phyloP scores from a whole-genome alignment of 2,329 filamentous ascomycete genomes.

The Colletotrichum musicola region DNA sequence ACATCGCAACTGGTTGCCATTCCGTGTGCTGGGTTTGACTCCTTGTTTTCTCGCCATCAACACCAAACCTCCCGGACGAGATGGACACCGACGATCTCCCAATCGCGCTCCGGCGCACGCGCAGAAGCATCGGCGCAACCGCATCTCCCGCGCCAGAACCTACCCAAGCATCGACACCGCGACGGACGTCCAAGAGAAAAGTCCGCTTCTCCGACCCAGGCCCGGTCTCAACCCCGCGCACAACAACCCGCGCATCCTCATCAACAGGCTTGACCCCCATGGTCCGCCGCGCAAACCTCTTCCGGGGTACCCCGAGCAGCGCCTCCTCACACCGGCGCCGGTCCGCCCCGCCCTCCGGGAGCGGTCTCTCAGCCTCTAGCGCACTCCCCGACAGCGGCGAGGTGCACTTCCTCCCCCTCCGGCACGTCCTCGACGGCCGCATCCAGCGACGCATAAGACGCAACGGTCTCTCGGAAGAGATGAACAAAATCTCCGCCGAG shows the following conservation, averaged over 20 bases:
- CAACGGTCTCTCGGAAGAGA: conserved; percentile 69
- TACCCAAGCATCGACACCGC: conserved; percentile 40
- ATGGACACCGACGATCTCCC: conserved; percentile 61
- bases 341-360: conserved; percentile 54
- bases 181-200: conserved; percentile 54
- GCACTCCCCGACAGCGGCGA: conserved; percentile 48
- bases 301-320: conserved; percentile 45
- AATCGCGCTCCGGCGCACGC: conserved; percentile 67
- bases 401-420: conserved; percentile 62
- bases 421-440: conserved; percentile 68
- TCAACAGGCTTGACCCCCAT: conserved; percentile 71
- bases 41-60: background rate
- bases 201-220: conserved; percentile 73
- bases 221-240: conserved; percentile 45
- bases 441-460: conserved; percentile 69
- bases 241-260: conserved; percentile 29
- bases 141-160: background rate
- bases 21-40: background rate
- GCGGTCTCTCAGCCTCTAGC: conserved; percentile 35
- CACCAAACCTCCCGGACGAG: background rate
- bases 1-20: background rate
- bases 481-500: conserved; percentile 64
- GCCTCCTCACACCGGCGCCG: conserved; percentile 54
- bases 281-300: conserved; percentile 65
- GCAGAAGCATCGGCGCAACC: conserved; percentile 52